Base-by-base conservation (phyloP, 768 basidiomycete species). In the Grammothele lineata region DNA sequence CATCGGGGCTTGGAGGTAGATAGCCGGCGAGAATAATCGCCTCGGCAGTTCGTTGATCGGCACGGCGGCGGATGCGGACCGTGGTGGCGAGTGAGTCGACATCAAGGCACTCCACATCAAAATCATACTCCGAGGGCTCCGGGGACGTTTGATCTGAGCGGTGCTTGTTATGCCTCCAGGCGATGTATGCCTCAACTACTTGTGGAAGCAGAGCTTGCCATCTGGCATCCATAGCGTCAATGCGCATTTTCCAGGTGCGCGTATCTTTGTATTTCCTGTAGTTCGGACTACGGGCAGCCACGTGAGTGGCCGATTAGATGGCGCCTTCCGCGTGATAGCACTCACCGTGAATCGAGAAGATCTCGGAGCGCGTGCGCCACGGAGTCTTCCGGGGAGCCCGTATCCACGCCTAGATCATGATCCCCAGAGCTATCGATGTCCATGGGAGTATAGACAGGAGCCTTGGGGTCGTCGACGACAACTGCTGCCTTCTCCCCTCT, bases 11-110 rank as follows among this genome's bases (percentile, higher is more conserved):
- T 18, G 38, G 44, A 0, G 33, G 45, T 3, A 56, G 43, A 27
- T 41, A 56, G n/a, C 57, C 53, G 34, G 37, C 8, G 6, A 0
- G 10, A 5, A 50, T 22, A 14, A 58, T 37, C n/a, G 48, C 41
- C 18, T 35, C 35, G n/a, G 38, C 14, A 1, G 25, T n/a, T 1
- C 30, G 19, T 17, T 27, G 12, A 5, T 43, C 25, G 0, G 35
- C n/a, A 5, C 8, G 4, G 0, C 36, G 41, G 1, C 18, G 9
- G 21, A 55, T 40, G 14, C 3, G 6, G 10, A 32, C 37, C 8
- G 34, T 18, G 1, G 22, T 3, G 11, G n/a, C 14, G 19, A 43
- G 15, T 1, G 17, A 36, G 23, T 43, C 43, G 27, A 54, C 42
- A 17, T 54, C 38, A 36, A 55, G 23, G 6, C 34, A 32, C 5